Conservation (phyloP, 108 stramenopile species). For the Bacterosira constricta region DNA sequence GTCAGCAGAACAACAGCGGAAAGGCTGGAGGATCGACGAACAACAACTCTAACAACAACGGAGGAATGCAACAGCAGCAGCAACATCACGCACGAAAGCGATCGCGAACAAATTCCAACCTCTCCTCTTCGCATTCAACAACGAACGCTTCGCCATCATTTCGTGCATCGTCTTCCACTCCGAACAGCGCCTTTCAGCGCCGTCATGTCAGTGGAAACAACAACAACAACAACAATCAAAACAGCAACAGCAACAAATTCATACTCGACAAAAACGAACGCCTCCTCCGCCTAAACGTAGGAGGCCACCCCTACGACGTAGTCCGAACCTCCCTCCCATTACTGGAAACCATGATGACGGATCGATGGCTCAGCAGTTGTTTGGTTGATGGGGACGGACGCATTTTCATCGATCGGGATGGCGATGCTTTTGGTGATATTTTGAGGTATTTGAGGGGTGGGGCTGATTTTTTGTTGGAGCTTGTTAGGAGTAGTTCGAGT, state of each 20-base stretch:
- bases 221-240: neutral
- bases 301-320: constrained; percentile 44
- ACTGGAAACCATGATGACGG: constrained; percentile 46
- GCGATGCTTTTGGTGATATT: constrained; percentile 40
- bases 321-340: constrained; percentile 35
- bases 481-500: neutral
- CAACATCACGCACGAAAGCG: constrained; percentile 4
- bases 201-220: neutral
- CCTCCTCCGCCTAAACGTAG: constrained; percentile 45
- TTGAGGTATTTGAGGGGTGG: constrained; percentile 30
- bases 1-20: no score
- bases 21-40: no score
- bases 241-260: neutral
- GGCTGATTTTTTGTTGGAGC: constrained; percentile 23
- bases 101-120: constrained; percentile 9
- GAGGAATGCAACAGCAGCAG: neutral
- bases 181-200: no score
- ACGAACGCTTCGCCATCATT: no score
- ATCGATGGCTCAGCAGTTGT: constrained; percentile 42
- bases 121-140: neutral
- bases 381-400: constrained; percentile 31
- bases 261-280: constrained; percentile 4
- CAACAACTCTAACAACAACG: no score
- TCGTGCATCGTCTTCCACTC: no score
- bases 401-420: constrained; percentile 44